Evolutionary conservation across 352 stramenopile genomes (phyloP).

Genomic region (Globisporangium rhizosaccharum): DNA sequence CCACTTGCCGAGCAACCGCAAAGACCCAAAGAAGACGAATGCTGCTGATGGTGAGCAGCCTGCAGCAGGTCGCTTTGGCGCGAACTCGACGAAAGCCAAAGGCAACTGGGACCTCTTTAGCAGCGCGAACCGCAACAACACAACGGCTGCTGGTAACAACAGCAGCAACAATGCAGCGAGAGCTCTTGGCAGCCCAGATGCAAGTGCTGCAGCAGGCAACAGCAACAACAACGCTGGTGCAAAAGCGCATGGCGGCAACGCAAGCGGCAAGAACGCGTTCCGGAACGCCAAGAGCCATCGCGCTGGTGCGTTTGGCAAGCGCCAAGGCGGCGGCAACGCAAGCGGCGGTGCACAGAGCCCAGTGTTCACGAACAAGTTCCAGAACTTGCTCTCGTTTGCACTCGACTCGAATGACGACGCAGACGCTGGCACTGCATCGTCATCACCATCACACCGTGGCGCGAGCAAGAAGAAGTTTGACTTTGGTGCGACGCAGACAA

Average conservation of each 20-base stretch:
- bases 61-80: slow-evolving; percentile 2
- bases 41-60: neutral
- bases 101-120: slow-evolving; percentile 31
- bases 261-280: neutral
- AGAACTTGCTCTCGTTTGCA: slow-evolving; percentile 75
- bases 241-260: slow-evolving; percentile 2
- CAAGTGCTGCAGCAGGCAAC: neutral
- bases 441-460: neutral
- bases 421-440: neutral
- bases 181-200: too few species aligned
- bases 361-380: slow-evolving; percentile 82
- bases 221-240: slow-evolving; percentile 5
- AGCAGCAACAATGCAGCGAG: neutral
- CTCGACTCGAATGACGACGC: slow-evolving; percentile 33
- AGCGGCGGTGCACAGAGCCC: slow-evolving; percentile 15
- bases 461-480: slow-evolving; percentile 20
- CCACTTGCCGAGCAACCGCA: slow-evolving; percentile 47
- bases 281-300: slow-evolving; percentile 9
- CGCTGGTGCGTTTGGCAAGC: slow-evolving; percentile 19
- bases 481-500: neutral
- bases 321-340: slow-evolving; percentile 3
- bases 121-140: slow-evolving; percentile 2
- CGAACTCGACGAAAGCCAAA: slow-evolving; percentile 18
- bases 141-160: neutral
- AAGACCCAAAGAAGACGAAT: slow-evolving; percentile 22